Evolutionary conservation across 2,329 filamentous ascomycete genomes (phyloP).

Genomic region (Fusarium musae): DNA sequence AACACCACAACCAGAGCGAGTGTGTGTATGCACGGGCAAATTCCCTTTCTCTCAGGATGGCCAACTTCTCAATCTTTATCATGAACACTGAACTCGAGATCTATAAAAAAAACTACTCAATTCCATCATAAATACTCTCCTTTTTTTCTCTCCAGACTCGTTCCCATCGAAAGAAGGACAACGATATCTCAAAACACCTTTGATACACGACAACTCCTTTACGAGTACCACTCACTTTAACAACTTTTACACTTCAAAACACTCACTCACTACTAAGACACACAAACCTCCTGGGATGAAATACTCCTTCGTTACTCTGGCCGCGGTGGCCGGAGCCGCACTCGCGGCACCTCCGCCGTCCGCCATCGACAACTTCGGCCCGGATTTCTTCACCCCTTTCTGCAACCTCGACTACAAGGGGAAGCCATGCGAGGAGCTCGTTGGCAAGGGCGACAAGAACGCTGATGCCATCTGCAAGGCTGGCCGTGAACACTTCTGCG

Average conservation of each 20-base stretch:
- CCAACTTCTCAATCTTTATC: neutral
- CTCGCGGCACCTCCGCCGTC: conserved; percentile 9
- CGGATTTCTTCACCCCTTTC: conserved; percentile 2
- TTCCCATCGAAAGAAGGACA: conserved; percentile 38
- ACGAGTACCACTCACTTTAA: conserved; percentile 32
- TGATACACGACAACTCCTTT: conserved; percentile 34
- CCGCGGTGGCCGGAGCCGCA: conserved; percentile 32
- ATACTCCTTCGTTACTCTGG: conserved; percentile 43
- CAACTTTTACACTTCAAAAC: conserved; percentile 6
- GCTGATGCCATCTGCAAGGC: neutral
- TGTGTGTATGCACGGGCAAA: neutral
- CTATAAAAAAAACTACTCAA: conserved; percentile 35
- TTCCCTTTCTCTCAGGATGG: neutral
- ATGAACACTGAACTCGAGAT: conserved; percentile 5
- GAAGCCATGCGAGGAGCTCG: neutral
- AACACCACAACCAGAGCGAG: conserved; percentile 4
- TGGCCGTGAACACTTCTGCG: neutral
- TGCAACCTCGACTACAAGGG: neutral
- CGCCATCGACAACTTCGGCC: neutral
- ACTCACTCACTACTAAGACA: conserved; percentile 16
- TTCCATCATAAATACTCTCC: conserved; percentile 7
- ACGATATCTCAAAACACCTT: conserved; percentile 28
- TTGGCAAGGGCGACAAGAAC: neutral
- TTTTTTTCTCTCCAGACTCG: conserved; percentile 37
- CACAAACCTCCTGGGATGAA: conserved; percentile 41